Base-by-base conservation (phyloP, 768 basidiomycete species). In the Leccinellum rugosiceps region DNA sequence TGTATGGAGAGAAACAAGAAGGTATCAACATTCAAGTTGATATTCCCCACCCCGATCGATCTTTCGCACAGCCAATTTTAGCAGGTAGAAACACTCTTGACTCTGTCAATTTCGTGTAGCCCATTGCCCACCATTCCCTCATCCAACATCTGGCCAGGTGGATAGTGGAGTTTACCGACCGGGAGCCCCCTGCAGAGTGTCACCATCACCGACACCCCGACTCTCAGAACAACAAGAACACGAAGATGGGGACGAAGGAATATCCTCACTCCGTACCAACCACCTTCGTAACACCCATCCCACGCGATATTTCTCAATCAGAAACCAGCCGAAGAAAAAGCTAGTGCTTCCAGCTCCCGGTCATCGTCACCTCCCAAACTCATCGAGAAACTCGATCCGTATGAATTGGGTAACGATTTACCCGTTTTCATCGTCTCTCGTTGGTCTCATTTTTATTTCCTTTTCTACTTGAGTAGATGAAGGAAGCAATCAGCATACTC, bases 301-400 rank as follows among this genome's bases (percentile, higher is more conserved):
- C 59, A 59, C 2, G 59, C 56, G 41, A 57, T 11, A 15, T 53
- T 54, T 41, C 55, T 58, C 11, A 6, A 63, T 8, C 53, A 3
- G 25, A 3, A 51, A 50, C 53, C 50, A 5, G 15, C 28, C 3
- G 30, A 15, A 50, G 6, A 2, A 3, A 41, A 47, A 41, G 41
- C 11, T 2, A 30, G 44, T 9, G 14, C 14, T 7, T 28, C 57
- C 8, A 34, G 46, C 8, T 32, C 54, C 19, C 14, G 10, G 28
- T 11, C 21, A n/a, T 31, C n/a, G n/a, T n/a, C n/a, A 5, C 63
- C 41, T 5, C 43, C 41, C 11, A 72, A 66, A 44, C 57, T 65
- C 17, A 21, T 69, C 34, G 69, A 60, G 45, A 71, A 71, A 43
- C 35, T 69, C 3, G 71, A 72, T 50, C 69, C 69, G 0, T 72